Base-by-base conservation (phyloP, 768 basidiomycete genomes). In the Coprinopsis sp. region DNA sequence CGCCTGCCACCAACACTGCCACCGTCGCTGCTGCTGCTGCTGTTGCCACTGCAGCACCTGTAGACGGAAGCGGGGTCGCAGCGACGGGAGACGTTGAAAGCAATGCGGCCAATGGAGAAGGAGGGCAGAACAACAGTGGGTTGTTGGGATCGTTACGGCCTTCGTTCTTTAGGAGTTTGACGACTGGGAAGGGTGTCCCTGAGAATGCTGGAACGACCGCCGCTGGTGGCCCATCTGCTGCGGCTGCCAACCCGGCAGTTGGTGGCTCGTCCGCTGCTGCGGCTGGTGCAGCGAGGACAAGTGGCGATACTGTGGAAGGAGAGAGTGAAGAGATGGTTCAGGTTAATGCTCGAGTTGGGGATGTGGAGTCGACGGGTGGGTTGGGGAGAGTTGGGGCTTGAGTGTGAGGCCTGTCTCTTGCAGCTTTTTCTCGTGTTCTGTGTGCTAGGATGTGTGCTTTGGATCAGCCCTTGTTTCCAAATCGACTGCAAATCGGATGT, bases 301-400 rank as follows among this genome's bases (percentile, higher is more conserved):
- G 16, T 16, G 21, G 28, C 14, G 31, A 27, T 24, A 14, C 42
- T 24, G 37, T 30, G 28, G 28, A 43, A 42, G 23, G 51, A 47
- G 31, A 62, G 51, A 30, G 53, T 29, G 33, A 53, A 50, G 24
- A 50, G 49, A 38, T 62, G 49, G 22, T 64, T 57, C n/a, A 57
- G 60, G 36, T 49, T 53, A 31, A 51, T 49, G 21, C 46, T 23
- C 37, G 56, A 50, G 39, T 52, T 61, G 21, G 18, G 51, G 57
- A 58, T 30, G 51, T 58, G 6, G 57, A 58, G 43, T 56, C 44
- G 40, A 37, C 25, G 31, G 57, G 46, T 14, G 54, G 54, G 22
- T 13, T 50, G 40, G 53, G 51, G 29, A 50, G 57, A 25, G 40
- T 45, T 36, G 54, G 54, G 13, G 44, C 54, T 5, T 49, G 18